These are phyloP conservation scores for Pittosporum tobira DNA, from an alignment of 129 eudicot species.

Conservation along the genomic window DNA sequence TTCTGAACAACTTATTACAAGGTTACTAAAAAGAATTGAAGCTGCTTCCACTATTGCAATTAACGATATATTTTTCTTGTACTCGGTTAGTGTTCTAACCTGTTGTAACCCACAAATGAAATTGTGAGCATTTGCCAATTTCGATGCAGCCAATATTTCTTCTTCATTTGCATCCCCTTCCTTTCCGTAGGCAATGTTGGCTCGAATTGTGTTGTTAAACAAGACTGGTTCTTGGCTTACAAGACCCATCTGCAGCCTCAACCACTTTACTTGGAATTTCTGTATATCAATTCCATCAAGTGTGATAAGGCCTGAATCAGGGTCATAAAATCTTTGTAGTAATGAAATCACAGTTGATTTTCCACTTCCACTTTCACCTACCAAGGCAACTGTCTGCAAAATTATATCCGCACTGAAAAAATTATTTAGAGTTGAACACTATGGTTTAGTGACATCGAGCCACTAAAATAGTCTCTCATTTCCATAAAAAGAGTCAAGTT, in stretches of 20 bases:
- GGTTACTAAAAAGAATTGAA: not conserved
- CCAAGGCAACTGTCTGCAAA: slow-evolving; percentile 53
- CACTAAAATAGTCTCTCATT: not conserved
- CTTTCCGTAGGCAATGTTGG: slow-evolving; percentile 68
- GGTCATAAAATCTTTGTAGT: slow-evolving; percentile 68
- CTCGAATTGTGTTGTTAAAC: slow-evolving; percentile 62
- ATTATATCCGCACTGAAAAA: not conserved
- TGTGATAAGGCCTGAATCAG: slow-evolving; percentile 46
- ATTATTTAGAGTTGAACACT: not conserved
- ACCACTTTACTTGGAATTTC: slow-evolving; percentile 63
- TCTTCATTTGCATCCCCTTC: slow-evolving; percentile 59
- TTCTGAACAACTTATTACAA: no score
- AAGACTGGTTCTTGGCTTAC: slow-evolving; percentile 67
- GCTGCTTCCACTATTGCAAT: not conserved
- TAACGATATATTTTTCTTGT: not conserved
- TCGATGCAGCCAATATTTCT: slow-evolving; percentile 59
- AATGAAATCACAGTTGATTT: slow-evolving; percentile 57
- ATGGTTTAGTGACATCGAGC: not conserved
- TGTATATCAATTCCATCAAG: slow-evolving; percentile 55
- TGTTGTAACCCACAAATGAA: slow-evolving; percentile 54
- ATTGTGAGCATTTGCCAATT: slow-evolving; percentile 68
- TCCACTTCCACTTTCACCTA: slow-evolving; percentile 84
- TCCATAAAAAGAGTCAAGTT: not conserved
- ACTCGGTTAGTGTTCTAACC: slow-evolving; percentile 18
- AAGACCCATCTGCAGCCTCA: slow-evolving; percentile 71